Evolutionary conservation across 306 rosid genomes (phyloP), one percentile per base, ranked within the genome.

Genomic region (Heteromeles arbutifolia): DNA sequence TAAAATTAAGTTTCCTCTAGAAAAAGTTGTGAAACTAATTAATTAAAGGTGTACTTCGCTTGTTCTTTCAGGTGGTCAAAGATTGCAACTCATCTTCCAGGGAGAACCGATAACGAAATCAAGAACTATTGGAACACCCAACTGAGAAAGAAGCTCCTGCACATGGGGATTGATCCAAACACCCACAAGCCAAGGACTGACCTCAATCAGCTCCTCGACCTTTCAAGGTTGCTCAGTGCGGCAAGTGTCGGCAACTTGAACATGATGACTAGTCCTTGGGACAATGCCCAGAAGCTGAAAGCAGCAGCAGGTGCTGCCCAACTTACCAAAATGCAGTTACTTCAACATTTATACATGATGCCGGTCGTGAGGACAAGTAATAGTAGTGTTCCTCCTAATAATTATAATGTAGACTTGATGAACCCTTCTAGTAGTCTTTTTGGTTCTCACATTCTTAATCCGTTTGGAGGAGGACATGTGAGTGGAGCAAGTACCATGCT

Each of bases 131-230:
- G 54, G 54, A 48, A 94, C 82, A 94, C 98, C 1, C 78, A 78
- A 69, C 82, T 94, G 61, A 94, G 95, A 65, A 94, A 94, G 69
- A 94, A 91, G 85, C 96, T 94, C 65, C 86, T 91, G 0, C 85
- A 85, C 45, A 87, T 88, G 93, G 97, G 98, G 4, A 85, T 94
- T 78, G 97, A 94, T 61, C 98, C 98, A 14, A 90, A 79, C 75
- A 94, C 97, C 70, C 98, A 94, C 85, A 91, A 87, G 82, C 95
- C 94, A 64, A 90, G 97, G 72, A 88, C 90, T 11, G 97, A 94
- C 26, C 78, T 86, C 48, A 88, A 84, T 78, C 91, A 82, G 32
- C 85, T 90, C 18, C 69, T 91, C 78, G 85, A 65, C 79, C 86
- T 90, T 63, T 70, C 91, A 13, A 87, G 83, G 28, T 76, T 90